Conservation (phyloP, 306 rosid species). For the Casuarina glauca region DNA sequence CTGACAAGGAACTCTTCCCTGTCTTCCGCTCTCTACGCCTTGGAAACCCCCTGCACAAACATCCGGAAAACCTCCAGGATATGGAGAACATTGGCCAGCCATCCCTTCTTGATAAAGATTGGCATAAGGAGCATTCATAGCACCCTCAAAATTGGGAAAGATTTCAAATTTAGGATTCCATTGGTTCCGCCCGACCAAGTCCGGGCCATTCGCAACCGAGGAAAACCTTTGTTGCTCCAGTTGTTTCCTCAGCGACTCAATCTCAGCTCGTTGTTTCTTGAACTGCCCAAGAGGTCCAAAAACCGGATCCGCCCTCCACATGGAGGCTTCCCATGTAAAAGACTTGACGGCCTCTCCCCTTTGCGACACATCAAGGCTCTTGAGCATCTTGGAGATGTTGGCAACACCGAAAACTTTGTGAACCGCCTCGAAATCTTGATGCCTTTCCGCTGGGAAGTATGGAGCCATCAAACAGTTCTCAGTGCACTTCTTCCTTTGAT, state of each 20-base stretch:
- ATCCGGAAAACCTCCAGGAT: too few relatives aligned
- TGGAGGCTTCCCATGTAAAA: conserved; percentile 30
- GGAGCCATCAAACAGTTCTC: conserved; percentile 17
- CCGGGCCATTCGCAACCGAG: background rate
- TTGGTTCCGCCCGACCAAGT: background rate
- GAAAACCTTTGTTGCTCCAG: background rate
- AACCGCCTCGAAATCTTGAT: conserved; percentile 1
- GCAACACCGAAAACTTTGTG: conserved; percentile 18
- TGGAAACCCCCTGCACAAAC: too few relatives aligned
- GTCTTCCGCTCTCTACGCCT: too few relatives aligned
- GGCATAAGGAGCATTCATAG: background rate
- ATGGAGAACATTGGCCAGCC: too few relatives aligned
- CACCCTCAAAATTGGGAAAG: background rate
- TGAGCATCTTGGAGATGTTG: conserved; percentile 16
- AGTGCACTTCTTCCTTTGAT: conserved; percentile 28
- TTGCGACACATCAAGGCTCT: background rate
- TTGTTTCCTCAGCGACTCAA: background rate
- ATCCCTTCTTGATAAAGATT: background rate
- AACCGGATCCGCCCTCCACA: conserved; percentile 8
- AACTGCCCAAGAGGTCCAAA: conserved; percentile 21
- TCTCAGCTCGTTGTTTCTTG: background rate
- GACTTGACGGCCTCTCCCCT: conserved; percentile 16
- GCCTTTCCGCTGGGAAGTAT: conserved; percentile 15
- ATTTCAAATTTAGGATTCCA: background rate
- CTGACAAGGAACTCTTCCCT: background rate